phyloP scores from a whole-genome alignment of 257 asterid species.

The Asclepias syriaca region DNA sequence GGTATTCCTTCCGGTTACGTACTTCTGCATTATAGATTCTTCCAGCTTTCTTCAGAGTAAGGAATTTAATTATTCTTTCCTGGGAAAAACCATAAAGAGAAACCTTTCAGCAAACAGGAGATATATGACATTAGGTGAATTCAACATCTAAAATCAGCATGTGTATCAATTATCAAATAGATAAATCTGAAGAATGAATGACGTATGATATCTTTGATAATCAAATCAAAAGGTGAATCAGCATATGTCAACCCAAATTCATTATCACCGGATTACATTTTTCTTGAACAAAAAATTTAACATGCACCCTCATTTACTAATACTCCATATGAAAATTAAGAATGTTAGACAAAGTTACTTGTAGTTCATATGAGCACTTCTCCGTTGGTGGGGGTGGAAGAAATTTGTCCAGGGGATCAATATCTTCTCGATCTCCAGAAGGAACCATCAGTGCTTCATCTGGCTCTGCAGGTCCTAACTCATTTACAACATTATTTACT shows the following conservation, averaged over 20 bases:
- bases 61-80: constrained; percentile 69
- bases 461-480: constrained; percentile 38
- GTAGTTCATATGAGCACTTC: constrained; percentile 80
- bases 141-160: background rate
- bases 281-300: background rate
- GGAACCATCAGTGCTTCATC: constrained; percentile 46
- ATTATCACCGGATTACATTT: background rate
- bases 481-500: constrained; percentile 29
- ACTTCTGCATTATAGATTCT: constrained; percentile 91
- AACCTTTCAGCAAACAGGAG: constrained; percentile 1
- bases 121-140: background rate
- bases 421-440: constrained; percentile 48
- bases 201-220: background rate
- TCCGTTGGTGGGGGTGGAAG: constrained; percentile 71
- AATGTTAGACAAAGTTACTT: constrained; percentile 47
- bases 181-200: background rate
- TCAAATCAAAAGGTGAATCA: background rate
- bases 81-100: constrained; percentile 25
- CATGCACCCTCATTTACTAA: background rate
- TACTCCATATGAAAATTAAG: background rate
- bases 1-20: constrained; percentile 86
- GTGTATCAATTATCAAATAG: background rate
- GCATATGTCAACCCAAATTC: background rate
- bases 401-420: constrained; percentile 56
- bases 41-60: constrained; percentile 64